phyloP scores from a whole-genome alignment of 2,329 filamentous ascomycete genomes.

The Zymoseptoria pseudotritici region DNA sequence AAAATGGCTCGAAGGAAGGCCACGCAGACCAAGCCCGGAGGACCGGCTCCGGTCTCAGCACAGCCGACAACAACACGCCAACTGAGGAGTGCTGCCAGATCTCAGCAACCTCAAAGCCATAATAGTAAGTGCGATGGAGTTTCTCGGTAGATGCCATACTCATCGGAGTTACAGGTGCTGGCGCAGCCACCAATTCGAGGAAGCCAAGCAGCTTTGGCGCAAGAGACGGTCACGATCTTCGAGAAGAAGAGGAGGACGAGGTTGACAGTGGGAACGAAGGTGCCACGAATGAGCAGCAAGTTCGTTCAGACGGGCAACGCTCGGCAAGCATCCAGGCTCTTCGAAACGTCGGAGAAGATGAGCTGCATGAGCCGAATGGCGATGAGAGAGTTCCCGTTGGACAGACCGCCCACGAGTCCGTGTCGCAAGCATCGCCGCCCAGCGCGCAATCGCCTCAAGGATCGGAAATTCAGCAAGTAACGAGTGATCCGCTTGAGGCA shows the following conservation, averaged over 20 bases:
- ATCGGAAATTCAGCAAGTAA: background rate
- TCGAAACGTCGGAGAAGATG: background rate
- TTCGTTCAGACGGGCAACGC: background rate
- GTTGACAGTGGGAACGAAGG: background rate
- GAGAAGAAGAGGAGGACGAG: background rate
- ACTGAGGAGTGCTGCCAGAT: background rate
- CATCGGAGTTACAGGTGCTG: background rate
- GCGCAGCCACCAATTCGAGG: background rate
- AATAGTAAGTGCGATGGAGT: background rate
- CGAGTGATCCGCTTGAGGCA: background rate
- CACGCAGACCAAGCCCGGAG: background rate
- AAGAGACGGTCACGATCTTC: background rate
- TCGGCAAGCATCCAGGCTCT: background rate
- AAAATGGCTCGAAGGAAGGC: background rate
- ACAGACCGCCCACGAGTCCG: too few relatives aligned
- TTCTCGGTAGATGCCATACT: background rate
- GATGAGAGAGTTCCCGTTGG: too few relatives aligned
- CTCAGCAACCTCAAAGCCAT: background rate
- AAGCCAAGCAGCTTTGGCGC: background rate
- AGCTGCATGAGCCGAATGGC: background rate
- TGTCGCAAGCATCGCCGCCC: too few relatives aligned
- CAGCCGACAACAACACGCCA: background rate
- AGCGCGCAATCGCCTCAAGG: too few relatives aligned
- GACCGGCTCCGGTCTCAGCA: background rate
- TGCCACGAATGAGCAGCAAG: background rate